Conservation (phyloP, 768 basidiomycete species). For the Tricholoma sp. region DNA sequence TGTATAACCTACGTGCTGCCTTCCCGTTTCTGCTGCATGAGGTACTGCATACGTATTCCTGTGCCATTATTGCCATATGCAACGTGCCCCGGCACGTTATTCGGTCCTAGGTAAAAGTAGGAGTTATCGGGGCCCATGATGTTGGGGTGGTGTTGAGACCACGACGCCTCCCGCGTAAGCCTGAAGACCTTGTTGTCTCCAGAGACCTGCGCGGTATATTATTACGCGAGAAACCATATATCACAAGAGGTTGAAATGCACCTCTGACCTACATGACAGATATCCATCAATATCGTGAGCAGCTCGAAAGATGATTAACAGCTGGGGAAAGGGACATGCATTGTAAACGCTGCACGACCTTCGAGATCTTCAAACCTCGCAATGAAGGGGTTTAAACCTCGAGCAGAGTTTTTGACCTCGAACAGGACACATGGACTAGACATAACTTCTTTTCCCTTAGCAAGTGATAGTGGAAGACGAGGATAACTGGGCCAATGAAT, state of each 20-base stretch:
- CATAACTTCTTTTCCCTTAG: conserved; percentile 8
- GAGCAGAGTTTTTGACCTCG: conserved; percentile 48
- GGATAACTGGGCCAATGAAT: conserved; percentile 16
- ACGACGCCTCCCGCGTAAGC: conserved; percentile 57
- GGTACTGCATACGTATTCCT: conserved; percentile 50
- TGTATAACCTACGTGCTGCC: conserved; percentile 51
- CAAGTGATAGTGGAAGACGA: conserved; percentile 10
- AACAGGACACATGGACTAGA: conserved; percentile 42
- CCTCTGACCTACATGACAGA: not conserved
- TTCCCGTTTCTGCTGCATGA: conserved; percentile 52
- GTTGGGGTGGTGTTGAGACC: conserved; percentile 61
- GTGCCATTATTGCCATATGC: conserved; percentile 62
- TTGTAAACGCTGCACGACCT: conserved; percentile 57
- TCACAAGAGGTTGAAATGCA: not conserved
- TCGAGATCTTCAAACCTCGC: conserved; percentile 61
- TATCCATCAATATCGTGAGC: conserved; percentile 11
- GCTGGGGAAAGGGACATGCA: conserved; percentile 40
- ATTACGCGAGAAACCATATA: not conserved
- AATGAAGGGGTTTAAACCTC: conserved; percentile 46
- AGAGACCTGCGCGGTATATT: not conserved
- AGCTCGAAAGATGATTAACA: conserved; percentile 4
- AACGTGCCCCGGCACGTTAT: conserved; percentile 53
- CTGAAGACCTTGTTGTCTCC: conserved; percentile 46
- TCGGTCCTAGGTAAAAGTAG: conserved; percentile 72
- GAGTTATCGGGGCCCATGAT: conserved; percentile 81